Evolutionary conservation across 2,329 filamentous ascomycete species (phyloP).

Genomic region (Plectosphaerella sp.): DNA sequence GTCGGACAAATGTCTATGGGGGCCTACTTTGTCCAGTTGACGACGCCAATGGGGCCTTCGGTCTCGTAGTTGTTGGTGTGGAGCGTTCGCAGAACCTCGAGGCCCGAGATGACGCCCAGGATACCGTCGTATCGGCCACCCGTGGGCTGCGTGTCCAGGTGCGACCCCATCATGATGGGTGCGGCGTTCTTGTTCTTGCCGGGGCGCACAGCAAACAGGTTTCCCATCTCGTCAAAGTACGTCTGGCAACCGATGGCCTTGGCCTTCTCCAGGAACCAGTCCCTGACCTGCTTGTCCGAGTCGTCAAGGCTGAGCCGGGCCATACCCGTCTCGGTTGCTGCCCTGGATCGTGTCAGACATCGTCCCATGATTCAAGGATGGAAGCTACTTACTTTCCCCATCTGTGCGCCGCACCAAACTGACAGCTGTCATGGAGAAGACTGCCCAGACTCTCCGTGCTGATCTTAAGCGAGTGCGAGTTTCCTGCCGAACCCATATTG

Average conservation of each 20-base stretch:
- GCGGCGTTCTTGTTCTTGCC: slow-evolving; percentile 52
- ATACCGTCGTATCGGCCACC: slow-evolving; percentile 74
- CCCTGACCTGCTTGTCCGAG: slow-evolving; percentile 64
- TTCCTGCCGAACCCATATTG: not conserved
- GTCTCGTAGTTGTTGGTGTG: slow-evolving; percentile 65
- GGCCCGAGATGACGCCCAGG: slow-evolving; percentile 65
- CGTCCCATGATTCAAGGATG: not conserved
- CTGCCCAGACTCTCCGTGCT: slow-evolving; percentile 2
- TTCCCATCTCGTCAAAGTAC: slow-evolving; percentile 71
- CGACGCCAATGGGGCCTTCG: slow-evolving; percentile 65
- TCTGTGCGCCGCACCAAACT: slow-evolving; percentile 14
- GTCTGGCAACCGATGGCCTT: slow-evolving; percentile 61
- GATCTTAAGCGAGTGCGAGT: not conserved
- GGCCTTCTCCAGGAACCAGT: slow-evolving; percentile 69
- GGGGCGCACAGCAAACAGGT: slow-evolving; percentile 70
- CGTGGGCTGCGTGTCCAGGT: slow-evolving; percentile 59
- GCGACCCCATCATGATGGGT: slow-evolving; percentile 65
- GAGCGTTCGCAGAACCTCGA: slow-evolving; percentile 67
- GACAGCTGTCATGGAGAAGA: slow-evolving; percentile 13
- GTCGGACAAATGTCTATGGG: not conserved
- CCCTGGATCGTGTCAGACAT: not conserved
- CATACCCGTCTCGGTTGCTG: slow-evolving; percentile 1
- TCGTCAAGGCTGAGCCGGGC: slow-evolving; percentile 2
- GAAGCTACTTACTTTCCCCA: slow-evolving; percentile 1
- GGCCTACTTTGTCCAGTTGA: slow-evolving; percentile 70